Base-by-base conservation (phyloP, 306 rosid species). In the Potentilla sterilis region DNA sequence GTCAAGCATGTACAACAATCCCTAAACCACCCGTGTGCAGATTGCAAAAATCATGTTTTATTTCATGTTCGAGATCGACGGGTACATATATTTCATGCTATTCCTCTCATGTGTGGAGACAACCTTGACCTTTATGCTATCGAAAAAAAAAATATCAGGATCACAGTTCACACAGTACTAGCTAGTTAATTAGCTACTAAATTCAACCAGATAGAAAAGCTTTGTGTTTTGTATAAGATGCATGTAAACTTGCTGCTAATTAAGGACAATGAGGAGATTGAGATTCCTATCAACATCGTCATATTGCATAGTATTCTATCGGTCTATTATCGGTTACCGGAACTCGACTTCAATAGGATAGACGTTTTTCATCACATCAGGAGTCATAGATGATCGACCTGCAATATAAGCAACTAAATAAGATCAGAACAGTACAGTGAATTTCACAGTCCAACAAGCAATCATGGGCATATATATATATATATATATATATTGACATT, bases 11-110 rank as follows among this genome's bases (percentile, higher is more conserved):
- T 54, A 13, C 49, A 54, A 54, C 76, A 54, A 3, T 54, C 7
- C 15, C 75, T 43, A 71, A 24, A 7, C 48, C 48, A 71, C 37
- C 51, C 66, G 66, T 72, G 66, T 14, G 51, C 76, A 72, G 14
- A 14, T 12, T 19, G 6, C 22, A 16, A 6, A 19, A 54, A 54
- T 54, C 11, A 54, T 24, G 65, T 24, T 24, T 24, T 4, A 24
- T 58, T 58, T 58, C 18, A 24, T 22, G 22, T 22, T 9, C 4
- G 67, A 32, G n/a, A 62, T 32, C 42, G 21, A 62, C n/a, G 67
- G 67, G 40, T 61, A 19, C 40, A 4, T 59, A 16, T 12, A 15
- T 28, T 1, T 15, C 44, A 15, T 16, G 22, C 14, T 10, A 18
- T 64, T 64, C 44, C 47, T 16, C 69, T 16, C 69, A 64, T n/a